Base-by-base conservation (phyloP, 2,329 filamentous ascomycete genomes). In the Ceratocystis alfenasii region DNA sequence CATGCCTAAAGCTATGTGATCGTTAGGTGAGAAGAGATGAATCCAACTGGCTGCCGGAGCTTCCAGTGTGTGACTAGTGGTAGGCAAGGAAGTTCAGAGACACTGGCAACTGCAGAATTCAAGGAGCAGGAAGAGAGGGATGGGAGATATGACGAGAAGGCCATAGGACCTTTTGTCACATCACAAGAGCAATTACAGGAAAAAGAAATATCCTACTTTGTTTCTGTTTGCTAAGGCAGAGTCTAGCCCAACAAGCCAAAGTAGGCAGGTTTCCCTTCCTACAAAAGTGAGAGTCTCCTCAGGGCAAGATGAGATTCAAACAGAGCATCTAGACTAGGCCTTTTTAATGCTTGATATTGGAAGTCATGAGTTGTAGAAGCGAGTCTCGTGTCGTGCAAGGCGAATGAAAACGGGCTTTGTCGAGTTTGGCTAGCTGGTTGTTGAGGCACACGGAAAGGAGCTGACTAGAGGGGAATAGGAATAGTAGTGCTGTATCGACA, bases 381-480 rank as follows among this genome's bases (percentile, higher is more conserved):
- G 33, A 59, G n/a, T 59, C 55, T 59, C 25, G 55, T n/a, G 55
- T 59, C 10, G 17, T 59, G 55, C 28, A n/a, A 36, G 55, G 28
- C 55, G 8, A 33, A 8, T 12, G 36, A 41, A 12, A 41, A 25
- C 12, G 12, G 22, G 17, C 30, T 30, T 30, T 17, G 20, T 59
- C 15, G 28, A 59, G 3, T n/a, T 36, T 59, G 30, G 17, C 55
- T 59, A 36, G 55, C 55, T 36, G 12, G 28, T 59, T 22, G 30
- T 7, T n/a, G n/a, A 6, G 33, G 8, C 2, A 6, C 28, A 36
- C 55, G 28, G 55, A 59, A 33, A 36, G 55, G 55, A 59, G 17
- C 33, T 33, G 28, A 17, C 55, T 59, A 59, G 15, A 10, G 6
- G 6, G 12, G 28, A 33, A 59, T 33, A 20, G 30, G 55, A 17